Evolutionary conservation across 2,329 filamentous ascomycete species (phyloP).

Genomic region (Venturia asperata): DNA sequence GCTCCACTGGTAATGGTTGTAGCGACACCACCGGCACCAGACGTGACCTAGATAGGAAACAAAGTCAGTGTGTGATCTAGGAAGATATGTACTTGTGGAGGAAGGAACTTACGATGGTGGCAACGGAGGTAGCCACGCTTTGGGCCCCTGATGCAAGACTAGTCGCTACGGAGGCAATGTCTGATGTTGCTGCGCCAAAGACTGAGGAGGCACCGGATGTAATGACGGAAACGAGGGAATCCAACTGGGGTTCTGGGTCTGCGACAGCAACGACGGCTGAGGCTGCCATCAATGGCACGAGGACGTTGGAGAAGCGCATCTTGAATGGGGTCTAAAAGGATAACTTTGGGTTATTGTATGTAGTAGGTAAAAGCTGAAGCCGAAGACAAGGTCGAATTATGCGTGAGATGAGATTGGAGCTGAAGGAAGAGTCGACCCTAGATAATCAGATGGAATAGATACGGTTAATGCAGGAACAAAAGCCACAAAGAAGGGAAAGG

Average conservation of each 20-base stretch:
- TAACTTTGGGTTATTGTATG: neutral
- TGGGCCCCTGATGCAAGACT: constrained; percentile 6
- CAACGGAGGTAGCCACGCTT: constrained; percentile 15
- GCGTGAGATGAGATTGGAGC: neutral
- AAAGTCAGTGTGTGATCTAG: neutral
- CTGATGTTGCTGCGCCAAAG: constrained; percentile 14
- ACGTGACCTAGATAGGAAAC: neutral
- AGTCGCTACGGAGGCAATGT: constrained; percentile 14
- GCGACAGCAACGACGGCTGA: neutral
- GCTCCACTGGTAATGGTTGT: constrained; percentile 15
- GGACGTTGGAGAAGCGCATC: constrained; percentile 6
- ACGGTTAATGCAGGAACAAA: too few relatives aligned
- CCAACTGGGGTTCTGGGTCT: neutral
- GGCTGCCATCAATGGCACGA: constrained; percentile 1
- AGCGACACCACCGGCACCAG: constrained; percentile 11
- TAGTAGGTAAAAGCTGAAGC: too few relatives aligned
- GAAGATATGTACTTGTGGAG: neutral
- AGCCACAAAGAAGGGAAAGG: neutral
- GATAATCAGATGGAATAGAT: too few relatives aligned
- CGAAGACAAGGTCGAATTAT: too few relatives aligned
- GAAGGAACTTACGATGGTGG: constrained; percentile 2
- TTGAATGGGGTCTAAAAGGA: neutral
- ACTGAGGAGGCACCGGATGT: neutral
- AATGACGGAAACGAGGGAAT: neutral
- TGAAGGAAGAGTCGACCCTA: neutral